Evolutionary conservation across 331 rosid genomes (phyloP).

Genomic region (Prunus yedoensis): DNA sequence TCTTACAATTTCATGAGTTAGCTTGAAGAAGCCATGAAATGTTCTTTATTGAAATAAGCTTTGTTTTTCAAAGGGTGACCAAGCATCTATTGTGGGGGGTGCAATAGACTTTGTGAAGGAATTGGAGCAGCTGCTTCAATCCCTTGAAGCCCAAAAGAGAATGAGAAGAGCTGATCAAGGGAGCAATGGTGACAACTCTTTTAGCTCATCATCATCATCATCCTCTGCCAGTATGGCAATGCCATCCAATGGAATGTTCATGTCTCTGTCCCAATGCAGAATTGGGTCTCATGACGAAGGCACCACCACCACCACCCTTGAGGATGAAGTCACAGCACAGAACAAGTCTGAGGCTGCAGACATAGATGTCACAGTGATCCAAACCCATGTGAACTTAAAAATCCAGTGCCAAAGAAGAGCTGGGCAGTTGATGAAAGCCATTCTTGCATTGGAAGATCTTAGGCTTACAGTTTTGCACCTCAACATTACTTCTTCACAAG

Average conservation of each 20-base stretch:
- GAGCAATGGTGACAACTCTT: constrained; percentile 9
- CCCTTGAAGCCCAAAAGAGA: constrained; percentile 71
- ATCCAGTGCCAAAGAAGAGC: constrained; percentile 56
- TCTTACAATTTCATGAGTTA: constrained; percentile 8
- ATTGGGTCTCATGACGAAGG: constrained; percentile 42
- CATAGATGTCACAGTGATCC: constrained; percentile 73
- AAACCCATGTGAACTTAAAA: constrained; percentile 90
- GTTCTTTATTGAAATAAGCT: background rate
- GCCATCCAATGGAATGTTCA: constrained; percentile 35
- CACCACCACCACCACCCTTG: constrained; percentile 11
- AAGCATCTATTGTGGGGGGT: constrained; percentile 94
- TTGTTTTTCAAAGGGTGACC: constrained; percentile 68
- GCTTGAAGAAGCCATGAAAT: background rate
- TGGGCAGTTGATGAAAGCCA: constrained; percentile 67
- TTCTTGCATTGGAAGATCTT: constrained; percentile 80
- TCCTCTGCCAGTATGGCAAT: constrained; percentile 18
- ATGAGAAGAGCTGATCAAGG: constrained; percentile 39
- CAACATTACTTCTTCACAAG: constrained; percentile 66
- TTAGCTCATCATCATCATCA: constrained; percentile 27
- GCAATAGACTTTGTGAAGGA: constrained; percentile 97
- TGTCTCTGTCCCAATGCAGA: constrained; percentile 36
- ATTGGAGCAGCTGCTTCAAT: constrained; percentile 76
- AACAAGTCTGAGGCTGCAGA: constrained; percentile 68
- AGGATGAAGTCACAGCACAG: constrained; percentile 59
- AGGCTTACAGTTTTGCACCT: constrained; percentile 79